Conservation (phyloP, 768 basidiomycete genomes). For the Pleurotus platypus region DNA sequence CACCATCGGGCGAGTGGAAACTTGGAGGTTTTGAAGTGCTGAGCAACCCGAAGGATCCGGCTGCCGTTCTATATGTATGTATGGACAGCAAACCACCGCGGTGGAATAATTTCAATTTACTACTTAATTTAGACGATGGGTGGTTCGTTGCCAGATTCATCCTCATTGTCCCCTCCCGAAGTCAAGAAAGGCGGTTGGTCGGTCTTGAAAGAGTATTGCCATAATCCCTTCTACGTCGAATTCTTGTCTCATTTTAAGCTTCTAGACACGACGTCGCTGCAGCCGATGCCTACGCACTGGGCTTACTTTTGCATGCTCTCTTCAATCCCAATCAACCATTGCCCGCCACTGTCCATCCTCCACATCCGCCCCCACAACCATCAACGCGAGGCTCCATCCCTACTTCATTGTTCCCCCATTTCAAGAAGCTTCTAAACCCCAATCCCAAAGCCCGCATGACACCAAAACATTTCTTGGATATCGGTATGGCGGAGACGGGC, state of each 20-base stretch:
- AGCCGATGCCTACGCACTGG: constrained; percentile 85
- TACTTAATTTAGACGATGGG: constrained; percentile 55
- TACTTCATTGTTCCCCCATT: constrained; percentile 64
- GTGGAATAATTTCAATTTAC: constrained; percentile 12
- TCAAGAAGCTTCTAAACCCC: constrained; percentile 88
- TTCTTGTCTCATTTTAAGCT: not conserved
- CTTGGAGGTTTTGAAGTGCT: constrained; percentile 92
- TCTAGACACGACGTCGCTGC: constrained; percentile 50
- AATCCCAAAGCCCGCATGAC: constrained; percentile 78
- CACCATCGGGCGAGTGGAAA: constrained; percentile 95
- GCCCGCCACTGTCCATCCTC: constrained; percentile 65
- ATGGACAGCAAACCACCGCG: constrained; percentile 9
- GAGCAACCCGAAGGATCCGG: constrained; percentile 78
- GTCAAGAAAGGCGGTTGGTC: constrained; percentile 87
- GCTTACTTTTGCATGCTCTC: constrained; percentile 77
- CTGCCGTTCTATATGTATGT: constrained; percentile 78
- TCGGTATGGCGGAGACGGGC: constrained; percentile 77
- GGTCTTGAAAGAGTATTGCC: constrained; percentile 65
- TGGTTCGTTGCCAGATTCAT: constrained; percentile 57
- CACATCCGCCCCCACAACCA: constrained; percentile 75
- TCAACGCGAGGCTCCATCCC: constrained; percentile 80
- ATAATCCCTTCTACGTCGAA: constrained; percentile 15
- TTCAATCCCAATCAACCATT: constrained; percentile 85
- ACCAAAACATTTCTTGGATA: constrained; percentile 72
- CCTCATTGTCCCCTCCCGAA: constrained; percentile 73